A percentile compares a stretch with the other conserved stretches of the same genome.
phyloP scores from a whole-genome alignment of 139 green algal genomes.

The Astrephomene gubernaculifera region DNA sequence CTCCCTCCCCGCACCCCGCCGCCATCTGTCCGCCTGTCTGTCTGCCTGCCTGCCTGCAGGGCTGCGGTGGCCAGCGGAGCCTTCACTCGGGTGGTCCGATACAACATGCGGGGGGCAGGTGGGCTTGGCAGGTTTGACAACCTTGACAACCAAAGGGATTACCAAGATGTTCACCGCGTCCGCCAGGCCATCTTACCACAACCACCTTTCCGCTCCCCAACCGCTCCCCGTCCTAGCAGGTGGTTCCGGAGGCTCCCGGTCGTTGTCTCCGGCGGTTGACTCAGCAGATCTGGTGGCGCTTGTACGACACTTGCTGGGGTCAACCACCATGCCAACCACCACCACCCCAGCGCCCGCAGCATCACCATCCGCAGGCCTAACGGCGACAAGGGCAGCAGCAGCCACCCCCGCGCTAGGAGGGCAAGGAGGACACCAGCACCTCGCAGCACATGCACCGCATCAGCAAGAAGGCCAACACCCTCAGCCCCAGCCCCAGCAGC shows the following conservation, averaged over 20 bases:
- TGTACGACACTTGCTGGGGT: background rate
- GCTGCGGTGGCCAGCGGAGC: background rate
- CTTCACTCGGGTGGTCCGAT: conserved; percentile 11
- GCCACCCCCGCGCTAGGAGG: background rate
- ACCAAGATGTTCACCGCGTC: background rate
- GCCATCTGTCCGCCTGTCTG: too few species aligned
- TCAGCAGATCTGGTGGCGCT: conserved; percentile 10
- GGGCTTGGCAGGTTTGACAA: background rate
- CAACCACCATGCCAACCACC: background rate
- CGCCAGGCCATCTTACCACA: background rate
- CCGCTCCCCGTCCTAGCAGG: background rate
- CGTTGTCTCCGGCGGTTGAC: background rate
- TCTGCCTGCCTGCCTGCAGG: too few species aligned
- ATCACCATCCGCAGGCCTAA: too few species aligned
- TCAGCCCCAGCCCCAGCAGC: background rate
- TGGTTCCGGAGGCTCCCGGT: background rate
- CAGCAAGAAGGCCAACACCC: background rate
- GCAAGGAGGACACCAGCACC: background rate
- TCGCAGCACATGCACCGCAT: background rate
- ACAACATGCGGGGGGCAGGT: conserved; percentile 41
- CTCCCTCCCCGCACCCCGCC: background rate
- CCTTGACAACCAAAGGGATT: background rate
- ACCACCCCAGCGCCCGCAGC: too few species aligned
- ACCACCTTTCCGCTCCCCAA: background rate
- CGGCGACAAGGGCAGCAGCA: background rate